Base-by-base conservation (phyloP, 129 eudicot species). In the Tagetes patula region DNA sequence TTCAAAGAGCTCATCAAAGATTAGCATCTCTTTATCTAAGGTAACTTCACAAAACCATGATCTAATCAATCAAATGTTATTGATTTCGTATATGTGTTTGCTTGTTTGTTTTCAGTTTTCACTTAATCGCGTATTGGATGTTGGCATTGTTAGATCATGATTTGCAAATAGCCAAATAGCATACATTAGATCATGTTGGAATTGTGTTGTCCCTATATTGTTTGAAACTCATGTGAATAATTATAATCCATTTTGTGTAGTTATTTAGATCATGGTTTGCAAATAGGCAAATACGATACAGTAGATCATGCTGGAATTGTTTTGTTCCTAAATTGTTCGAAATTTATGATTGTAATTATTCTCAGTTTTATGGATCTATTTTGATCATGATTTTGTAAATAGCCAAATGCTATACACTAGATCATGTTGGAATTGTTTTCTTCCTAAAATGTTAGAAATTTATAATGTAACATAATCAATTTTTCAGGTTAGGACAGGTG, bases 11-110 rank as follows among this genome's bases (percentile, higher is more conserved):
- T 58, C 89, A 79, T 82, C 89, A 82, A 74, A 74, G 89, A 69
- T 55, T 85, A 83, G 80, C 86, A 1, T 82, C 89, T 75, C 89
- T 85, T 66, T 82, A 79, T 82, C 75, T 85, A 45, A 82, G 89
- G 89, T 85, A 34, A 59, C 67, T 64, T 64, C 8, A 49, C 6
- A 6, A 59, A 49, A 41, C 30, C 46, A 70, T 61, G 45, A 77
- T 77, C 70, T 9, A 8, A 52, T 52, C 53, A n/a, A 3, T 62
- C 14, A 6, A 58, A 71, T 63, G 33, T 78, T 77, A 46, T 42
- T 1, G 39, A 63, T 62, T 70, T 62, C 39, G 4, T 12, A 5
- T 30, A 48, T 49, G 52, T 11, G 14, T 65, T 39, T 14, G 27
- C 39, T 49, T 30, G 37, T 41, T 4, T n/a, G 10, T 20, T 53